These are phyloP conservation scores for Neurospora sp. DNA, from an alignment of 495 filamentous ascomycete genomes.

Conservation along the genomic window DNA sequence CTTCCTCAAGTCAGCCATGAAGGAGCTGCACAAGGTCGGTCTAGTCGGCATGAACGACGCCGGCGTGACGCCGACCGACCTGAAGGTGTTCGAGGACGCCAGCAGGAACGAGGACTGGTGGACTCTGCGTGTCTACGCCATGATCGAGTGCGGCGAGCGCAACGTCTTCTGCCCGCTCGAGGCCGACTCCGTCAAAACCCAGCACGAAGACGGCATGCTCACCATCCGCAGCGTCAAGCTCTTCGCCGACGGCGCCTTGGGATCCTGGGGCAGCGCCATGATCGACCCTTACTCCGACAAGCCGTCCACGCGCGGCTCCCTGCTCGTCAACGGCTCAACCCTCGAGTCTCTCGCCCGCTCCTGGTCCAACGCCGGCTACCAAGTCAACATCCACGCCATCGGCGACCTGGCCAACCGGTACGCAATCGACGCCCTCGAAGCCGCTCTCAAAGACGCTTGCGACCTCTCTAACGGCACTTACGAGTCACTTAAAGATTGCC, in stretches of 20 bases:
- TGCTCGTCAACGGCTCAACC: slow-evolving; percentile 47
- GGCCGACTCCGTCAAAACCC: slow-evolving; percentile 29
- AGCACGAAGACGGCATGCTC: slow-evolving; percentile 32
- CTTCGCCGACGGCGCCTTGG: slow-evolving; percentile 55
- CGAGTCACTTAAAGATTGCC: slow-evolving; percentile 27
- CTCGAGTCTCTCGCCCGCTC: slow-evolving; percentile 36
- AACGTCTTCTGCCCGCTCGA: slow-evolving; percentile 48
- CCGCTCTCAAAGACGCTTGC: slow-evolving; percentile 36
- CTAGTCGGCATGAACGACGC: slow-evolving; percentile 55
- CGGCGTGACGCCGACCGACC: slow-evolving; percentile 40
- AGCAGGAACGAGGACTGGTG: slow-evolving; percentile 35
- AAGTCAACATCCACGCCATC: slow-evolving; percentile 56
- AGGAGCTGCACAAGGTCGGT: slow-evolving; percentile 45
- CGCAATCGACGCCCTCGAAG: slow-evolving; percentile 43
- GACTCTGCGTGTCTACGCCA: slow-evolving; percentile 49
- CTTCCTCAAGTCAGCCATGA: slow-evolving; percentile 45
- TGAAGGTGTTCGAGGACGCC: slow-evolving; percentile 40
- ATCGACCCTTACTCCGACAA: slow-evolving; percentile 52
- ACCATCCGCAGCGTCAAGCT: slow-evolving; percentile 46
- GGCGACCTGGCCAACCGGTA: slow-evolving; percentile 52
- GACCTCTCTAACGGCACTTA: slow-evolving; percentile 13
- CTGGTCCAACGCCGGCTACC: slow-evolving; percentile 41
- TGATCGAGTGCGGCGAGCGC: slow-evolving; percentile 50
- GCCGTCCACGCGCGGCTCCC: slow-evolving; percentile 41
- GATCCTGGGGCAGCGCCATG: slow-evolving; percentile 53